These are phyloP conservation scores for Odontarrhena argentea DNA, from an alignment of 345 rosid genomes.

Conservation along the genomic window DNA sequence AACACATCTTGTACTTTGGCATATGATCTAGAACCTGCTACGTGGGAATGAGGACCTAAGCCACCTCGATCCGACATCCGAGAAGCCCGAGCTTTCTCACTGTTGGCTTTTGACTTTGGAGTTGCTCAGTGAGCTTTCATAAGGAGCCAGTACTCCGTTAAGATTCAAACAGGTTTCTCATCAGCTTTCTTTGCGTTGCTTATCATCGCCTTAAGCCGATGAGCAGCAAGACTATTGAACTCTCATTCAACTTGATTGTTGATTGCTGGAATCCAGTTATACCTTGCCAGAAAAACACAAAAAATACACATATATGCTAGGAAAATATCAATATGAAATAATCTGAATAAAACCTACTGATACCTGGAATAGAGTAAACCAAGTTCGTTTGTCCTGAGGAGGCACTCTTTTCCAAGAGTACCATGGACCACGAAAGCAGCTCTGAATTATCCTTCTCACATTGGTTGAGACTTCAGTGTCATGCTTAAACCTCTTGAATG, in stretches of 20 bases:
- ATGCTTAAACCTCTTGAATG: no score
- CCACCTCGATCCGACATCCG: neutral
- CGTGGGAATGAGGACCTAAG: neutral
- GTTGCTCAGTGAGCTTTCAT: neutral
- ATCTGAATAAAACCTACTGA: neutral
- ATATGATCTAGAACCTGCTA: neutral
- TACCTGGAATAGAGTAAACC: neutral
- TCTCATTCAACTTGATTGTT: no score
- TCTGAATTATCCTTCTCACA: neutral
- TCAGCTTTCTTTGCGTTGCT: no score
- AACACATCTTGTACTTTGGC: neutral
- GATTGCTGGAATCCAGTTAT: no score
- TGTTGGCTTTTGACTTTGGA: neutral
- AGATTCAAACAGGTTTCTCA: no score
- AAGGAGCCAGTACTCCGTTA: no score
- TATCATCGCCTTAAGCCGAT: no score
- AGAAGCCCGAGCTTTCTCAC: slow-evolving; percentile 10
- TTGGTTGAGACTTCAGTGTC: neutral
- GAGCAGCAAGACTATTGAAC: no score
- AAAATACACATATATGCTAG: no score
- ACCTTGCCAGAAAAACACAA: no score
- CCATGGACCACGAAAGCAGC: neutral
- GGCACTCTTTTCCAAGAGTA: neutral
- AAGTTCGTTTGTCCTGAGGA: neutral
- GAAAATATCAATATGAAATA: no score